Percentiles rank a stretch among this genome's conserved stretches.
Conservation (phyloP, 139 green algal species). For the Auxenochlorella pyrenoidosa region DNA sequence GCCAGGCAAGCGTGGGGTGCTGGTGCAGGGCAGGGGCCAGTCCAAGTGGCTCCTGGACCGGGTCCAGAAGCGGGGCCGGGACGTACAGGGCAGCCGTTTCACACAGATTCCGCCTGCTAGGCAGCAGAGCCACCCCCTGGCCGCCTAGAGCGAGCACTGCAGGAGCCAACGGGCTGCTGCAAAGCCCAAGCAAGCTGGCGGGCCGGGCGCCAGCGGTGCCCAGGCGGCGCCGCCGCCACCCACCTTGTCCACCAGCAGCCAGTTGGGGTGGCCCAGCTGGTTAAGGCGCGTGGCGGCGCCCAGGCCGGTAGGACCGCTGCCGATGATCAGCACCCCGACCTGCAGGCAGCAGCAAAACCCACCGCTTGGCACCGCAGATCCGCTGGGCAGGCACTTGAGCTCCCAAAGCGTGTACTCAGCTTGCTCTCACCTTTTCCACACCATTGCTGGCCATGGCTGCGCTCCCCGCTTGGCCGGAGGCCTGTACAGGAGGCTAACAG, state of each 20-base stretch:
- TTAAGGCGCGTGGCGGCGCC: constrained; percentile 87
- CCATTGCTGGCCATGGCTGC: constrained; percentile 13
- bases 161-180: neutral
- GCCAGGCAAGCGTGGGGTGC: neutral
- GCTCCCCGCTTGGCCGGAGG: no score
- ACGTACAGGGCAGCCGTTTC: neutral
- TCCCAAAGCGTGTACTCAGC: neutral
- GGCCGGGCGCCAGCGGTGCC: neutral
- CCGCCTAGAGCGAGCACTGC: neutral
- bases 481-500: no score
- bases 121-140: neutral
- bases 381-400: neutral
- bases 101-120: neutral
- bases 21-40: no score
- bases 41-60: no score
- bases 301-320: constrained; percentile 86
- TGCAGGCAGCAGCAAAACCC: constrained; percentile 30
- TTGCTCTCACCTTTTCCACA: constrained; percentile 16
- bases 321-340: constrained; percentile 83
- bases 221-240: neutral
- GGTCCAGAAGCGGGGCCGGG: neutral
- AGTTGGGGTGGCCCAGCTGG: constrained; percentile 83
- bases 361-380: no score
- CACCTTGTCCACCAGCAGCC: constrained; percentile 87
- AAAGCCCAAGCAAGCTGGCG: neutral